Base-by-base conservation (phyloP, 73 alveolate species). In the Durusdinium trenchii region DNA sequence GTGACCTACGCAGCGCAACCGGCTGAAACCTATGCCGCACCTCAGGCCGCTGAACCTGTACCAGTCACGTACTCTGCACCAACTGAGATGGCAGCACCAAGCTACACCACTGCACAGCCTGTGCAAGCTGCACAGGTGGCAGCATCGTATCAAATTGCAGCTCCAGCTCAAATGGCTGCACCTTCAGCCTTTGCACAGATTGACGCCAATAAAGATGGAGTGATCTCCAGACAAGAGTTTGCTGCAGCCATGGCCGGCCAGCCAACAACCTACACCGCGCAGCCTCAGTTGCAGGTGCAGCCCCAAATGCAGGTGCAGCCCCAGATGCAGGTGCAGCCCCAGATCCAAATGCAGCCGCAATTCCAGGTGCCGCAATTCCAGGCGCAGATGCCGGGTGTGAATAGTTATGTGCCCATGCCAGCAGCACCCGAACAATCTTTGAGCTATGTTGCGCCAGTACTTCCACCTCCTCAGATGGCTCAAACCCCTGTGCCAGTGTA, bases 381-480 rank as follows among this genome's bases (percentile, higher is more conserved):
- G 69, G 61, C 86, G 3, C 90, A 79, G 48, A 48, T 79, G 12
- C 90, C 45, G 67, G 85, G 85, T 1, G 38, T 75, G 57, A 75
- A 42, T 54, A 79, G 90, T 32, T 79, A 79, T 32, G 90, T 79
- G 90, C 90, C 90, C 48, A 79, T 79, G 90, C 69, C 90, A 3
- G 60, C 87, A 30, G 69, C 69, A 79, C 90, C 90, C 62, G 20
- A 79, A 48, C 90, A 79, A 79, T 79, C 90, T 40, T 47, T 79
- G 90, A 79, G 90, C 46, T 79, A 79, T 47, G 90, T 79, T 45
- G 90, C 90, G 3, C 90, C 90, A 6, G 90, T 79, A 32, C 90
- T 79, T 47, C 90, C 90, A 28, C 90, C 48, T 47, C 90, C 90
- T 6, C 18, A 20, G 2, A 18, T 26, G 90, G 67, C 67, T 9